phyloP scores from a whole-genome alignment of 2,329 filamentous ascomycete species.

The Pestalotiopsis sp. region DNA sequence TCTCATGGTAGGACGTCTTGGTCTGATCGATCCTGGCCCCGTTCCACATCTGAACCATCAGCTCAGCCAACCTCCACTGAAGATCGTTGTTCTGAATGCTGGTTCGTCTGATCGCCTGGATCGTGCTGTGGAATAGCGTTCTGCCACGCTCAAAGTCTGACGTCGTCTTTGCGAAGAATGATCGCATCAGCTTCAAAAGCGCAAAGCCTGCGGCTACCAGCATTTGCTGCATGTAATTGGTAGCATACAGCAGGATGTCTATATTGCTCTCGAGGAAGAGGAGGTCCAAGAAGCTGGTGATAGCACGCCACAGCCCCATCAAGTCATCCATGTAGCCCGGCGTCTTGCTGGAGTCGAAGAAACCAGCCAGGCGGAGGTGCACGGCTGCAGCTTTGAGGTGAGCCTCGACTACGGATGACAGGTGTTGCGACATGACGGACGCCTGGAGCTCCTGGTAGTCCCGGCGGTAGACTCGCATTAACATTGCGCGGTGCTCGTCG shows the following conservation, averaged over 20 bases:
- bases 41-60: constrained; percentile 89
- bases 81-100: constrained; percentile 79
- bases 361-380: constrained; percentile 75
- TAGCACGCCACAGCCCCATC: constrained; percentile 73
- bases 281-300: constrained; percentile 68
- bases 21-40: constrained; percentile 56
- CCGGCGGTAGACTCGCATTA: constrained; percentile 66
- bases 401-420: constrained; percentile 61
- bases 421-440: constrained; percentile 56
- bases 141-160: constrained; percentile 69
- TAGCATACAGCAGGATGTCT: constrained; percentile 64
- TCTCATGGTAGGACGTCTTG: constrained; percentile 46
- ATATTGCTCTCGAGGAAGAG: constrained; percentile 57
- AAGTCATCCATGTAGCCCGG: constrained; percentile 73
- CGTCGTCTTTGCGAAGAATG: constrained; percentile 72
- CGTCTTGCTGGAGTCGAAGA: constrained; percentile 76
- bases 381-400: constrained; percentile 73
- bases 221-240: constrained; percentile 83
- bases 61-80: constrained; percentile 75
- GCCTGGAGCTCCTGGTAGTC: constrained; percentile 65
- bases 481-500: constrained; percentile 65
- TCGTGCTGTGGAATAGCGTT: constrained; percentile 69
- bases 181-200: constrained; percentile 75
- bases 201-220: constrained; percentile 79
- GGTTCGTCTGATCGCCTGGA: constrained; percentile 68